Evolutionary conservation across 2,329 filamentous ascomycete species (phyloP).

Genomic region (Colletotrichum australisinense): DNA sequence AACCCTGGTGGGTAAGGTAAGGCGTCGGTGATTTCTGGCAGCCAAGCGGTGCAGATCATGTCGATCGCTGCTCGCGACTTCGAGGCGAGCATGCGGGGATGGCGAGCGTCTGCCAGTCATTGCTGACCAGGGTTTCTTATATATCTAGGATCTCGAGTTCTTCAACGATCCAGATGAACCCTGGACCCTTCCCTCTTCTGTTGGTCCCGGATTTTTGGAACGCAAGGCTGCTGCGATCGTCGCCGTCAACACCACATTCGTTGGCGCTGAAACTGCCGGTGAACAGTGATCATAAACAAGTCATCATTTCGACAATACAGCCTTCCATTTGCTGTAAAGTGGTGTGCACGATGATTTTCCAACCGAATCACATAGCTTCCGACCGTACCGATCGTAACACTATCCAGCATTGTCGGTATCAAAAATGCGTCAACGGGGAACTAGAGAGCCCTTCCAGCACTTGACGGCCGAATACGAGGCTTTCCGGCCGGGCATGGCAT

Average conservation of each 20-base stretch:
- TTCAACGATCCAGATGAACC: constrained; percentile 26
- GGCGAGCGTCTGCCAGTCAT: neutral
- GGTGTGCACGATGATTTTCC: neutral
- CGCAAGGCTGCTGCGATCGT: constrained; percentile 28
- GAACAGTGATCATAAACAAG: neutral
- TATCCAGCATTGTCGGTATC: neutral
- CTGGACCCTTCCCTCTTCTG: constrained; percentile 18
- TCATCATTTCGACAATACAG: neutral
- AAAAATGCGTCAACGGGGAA: neutral
- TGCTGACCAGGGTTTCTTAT: neutral
- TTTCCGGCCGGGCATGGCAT: neutral
- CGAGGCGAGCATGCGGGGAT: constrained; percentile 29
- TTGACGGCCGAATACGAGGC: neutral
- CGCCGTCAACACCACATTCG: constrained; percentile 2
- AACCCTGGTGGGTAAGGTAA: constrained; percentile 31
- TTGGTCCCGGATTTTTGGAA: constrained; percentile 27
- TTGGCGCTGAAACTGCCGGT: constrained; percentile 16
- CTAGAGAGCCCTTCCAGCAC: neutral
- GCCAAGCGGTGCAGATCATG: constrained; percentile 16
- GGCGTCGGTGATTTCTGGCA: constrained; percentile 12
- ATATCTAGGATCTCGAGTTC: constrained; percentile 24
- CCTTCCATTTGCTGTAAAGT: neutral
- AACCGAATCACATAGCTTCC: neutral
- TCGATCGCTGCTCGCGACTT: constrained; percentile 22
- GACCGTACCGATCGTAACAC: neutral